Conservation (phyloP, 148 eudicot species). For the Cornus controversa region DNA sequence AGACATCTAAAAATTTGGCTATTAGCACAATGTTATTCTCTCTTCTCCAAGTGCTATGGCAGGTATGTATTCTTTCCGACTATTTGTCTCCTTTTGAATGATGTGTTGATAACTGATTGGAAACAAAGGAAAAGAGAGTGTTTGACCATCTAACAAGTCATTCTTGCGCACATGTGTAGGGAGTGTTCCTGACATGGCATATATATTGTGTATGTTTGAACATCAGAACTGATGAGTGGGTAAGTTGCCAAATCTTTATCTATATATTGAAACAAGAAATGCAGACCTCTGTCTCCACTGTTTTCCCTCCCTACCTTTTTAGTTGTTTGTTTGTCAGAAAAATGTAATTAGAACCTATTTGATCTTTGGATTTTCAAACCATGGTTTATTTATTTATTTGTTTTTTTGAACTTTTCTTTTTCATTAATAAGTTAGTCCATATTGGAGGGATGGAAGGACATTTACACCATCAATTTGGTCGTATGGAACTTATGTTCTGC, state of each 20-base stretch:
- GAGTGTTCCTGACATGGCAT: constrained; percentile 67
- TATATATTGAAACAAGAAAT: background rate
- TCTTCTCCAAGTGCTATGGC: constrained; percentile 74
- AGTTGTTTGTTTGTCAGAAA: background rate
- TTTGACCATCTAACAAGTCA: constrained; percentile 3
- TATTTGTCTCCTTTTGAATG: background rate
- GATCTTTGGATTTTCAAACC: background rate
- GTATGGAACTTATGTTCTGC: background rate
- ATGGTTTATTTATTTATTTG: too few species aligned
- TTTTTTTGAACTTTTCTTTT: background rate
- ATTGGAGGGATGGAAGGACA: background rate
- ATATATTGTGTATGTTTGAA: constrained; percentile 70
- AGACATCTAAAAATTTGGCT: constrained; percentile 44
- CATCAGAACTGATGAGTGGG: constrained; percentile 87
- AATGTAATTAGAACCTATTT: background rate
- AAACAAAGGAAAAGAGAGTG: background rate
- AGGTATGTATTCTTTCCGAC: constrained; percentile 39
- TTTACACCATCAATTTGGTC: background rate
- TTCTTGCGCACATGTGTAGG: constrained; percentile 35
- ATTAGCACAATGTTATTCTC: constrained; percentile 67
- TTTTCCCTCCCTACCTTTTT: too few species aligned
- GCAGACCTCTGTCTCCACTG: background rate
- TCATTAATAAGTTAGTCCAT: background rate
- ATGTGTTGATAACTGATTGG: background rate
- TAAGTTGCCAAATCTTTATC: constrained; percentile 22